phyloP scores from a whole-genome alignment of 2,329 filamentous ascomycete species.

The Botrytis squamosa region DNA sequence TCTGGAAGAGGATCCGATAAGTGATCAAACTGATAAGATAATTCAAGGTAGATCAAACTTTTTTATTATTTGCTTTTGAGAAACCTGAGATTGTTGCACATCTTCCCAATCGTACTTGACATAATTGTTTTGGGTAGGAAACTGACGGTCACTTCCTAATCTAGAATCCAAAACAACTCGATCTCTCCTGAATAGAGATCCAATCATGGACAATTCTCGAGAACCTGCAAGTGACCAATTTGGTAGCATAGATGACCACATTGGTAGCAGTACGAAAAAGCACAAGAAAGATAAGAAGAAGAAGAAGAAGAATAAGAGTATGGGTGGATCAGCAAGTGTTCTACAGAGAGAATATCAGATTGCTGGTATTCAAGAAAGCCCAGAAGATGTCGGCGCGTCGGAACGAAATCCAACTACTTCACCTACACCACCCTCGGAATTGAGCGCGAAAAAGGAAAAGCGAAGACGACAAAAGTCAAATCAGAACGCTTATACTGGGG shows the following conservation, averaged over 20 bases:
- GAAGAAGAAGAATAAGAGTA: constrained; percentile 3
- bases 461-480: background rate
- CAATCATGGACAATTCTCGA: background rate
- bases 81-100: background rate
- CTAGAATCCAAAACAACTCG: background rate
- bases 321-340: constrained; percentile 13
- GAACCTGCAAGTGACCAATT: background rate
- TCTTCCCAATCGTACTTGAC: background rate
- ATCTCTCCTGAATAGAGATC: background rate
- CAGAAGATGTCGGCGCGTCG: background rate
- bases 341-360: constrained; percentile 7
- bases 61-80: background rate
- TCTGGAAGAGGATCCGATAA: background rate
- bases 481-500: background rate
- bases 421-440: background rate
- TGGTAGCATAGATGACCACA: background rate
- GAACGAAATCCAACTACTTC: background rate
- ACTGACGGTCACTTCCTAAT: background rate
- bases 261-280: background rate
- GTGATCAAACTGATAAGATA: constrained; percentile 7
- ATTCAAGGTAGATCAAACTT: constrained; percentile 14
- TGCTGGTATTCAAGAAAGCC: background rate
- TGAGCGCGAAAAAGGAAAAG: constrained; percentile 3
- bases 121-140: too few relatives aligned
- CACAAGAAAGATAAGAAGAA: constrained; percentile 12